Conservation (phyloP, 148 eudicot genomes). For the Bassia scoparia region DNA sequence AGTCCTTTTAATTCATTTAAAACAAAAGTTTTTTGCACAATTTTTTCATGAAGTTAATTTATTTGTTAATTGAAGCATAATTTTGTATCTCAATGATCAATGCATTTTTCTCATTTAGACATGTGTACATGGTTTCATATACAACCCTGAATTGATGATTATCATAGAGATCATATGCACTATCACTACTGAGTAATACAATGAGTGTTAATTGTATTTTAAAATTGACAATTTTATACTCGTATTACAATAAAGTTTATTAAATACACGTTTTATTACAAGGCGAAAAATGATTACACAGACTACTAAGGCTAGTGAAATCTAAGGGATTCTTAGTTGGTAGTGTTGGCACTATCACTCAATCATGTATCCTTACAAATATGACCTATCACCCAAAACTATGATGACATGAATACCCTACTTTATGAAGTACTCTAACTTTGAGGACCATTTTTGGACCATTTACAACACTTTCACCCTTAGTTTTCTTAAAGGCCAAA, state of each 20-base stretch:
- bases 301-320: too few relatives aligned
- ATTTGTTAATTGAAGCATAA: too few relatives aligned
- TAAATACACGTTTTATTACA: too few relatives aligned
- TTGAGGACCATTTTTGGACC: conserved; percentile 24
- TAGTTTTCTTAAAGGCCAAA: not conserved
- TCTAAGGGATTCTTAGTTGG: too few relatives aligned
- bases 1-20: too few relatives aligned
- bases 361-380: not conserved
- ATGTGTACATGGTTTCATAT: not conserved
- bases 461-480: not conserved
- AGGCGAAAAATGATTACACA: too few relatives aligned
- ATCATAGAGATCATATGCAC: not conserved
- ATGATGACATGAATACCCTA: conserved; percentile 19
- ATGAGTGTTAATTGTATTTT: not conserved
- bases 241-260: too few relatives aligned
- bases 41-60: not conserved
- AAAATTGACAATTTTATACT: not conserved
- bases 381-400: conserved; percentile 16
- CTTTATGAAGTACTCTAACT: not conserved
- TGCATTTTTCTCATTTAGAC: too few relatives aligned
- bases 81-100: too few relatives aligned
- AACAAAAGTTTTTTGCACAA: not conserved
- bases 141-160: not conserved
- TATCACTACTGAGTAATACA: not conserved
- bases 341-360: conserved; percentile 4